Evolutionary conservation across 2,329 filamentous ascomycete genomes (phyloP), one percentile per base, ranked within the genome.

Genomic region (Mollisia scopiformis): DNA sequence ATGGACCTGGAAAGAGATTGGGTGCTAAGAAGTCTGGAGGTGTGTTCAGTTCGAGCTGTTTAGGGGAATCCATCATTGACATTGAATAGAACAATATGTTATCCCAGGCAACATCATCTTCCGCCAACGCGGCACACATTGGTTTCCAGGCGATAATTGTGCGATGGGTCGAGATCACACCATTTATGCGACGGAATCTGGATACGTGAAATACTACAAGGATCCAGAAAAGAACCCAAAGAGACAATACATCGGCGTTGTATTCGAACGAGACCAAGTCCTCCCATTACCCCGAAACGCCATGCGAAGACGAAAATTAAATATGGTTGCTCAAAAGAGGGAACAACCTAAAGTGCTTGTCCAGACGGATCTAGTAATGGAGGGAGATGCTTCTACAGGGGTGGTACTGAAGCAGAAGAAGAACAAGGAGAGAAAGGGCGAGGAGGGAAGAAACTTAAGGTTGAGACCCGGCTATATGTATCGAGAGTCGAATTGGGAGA

Each of bases 81-180:
- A 25, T n/a, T 7, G 57, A 52, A 35, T 73, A 93, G 90, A 94
- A 75, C 90, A 97, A 80, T 96, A 89, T 76, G 95, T 99, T 35
- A 90, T 97, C 61, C 90, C 93, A 4, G 95, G 95, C 57, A 98
- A 97, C 81, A 99, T 99, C 77, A 91, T 99, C 78, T 99, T 95
- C 85, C 93, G 92, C 75, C 95, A 99, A 78, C 89, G 94, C 72
- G 95, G 95, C 70, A 96, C 95, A 3, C 86, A 88, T 72, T 99
- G 95, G 95, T 94, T 89, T 75, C 90, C 95, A 1, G 95, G 95
- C 71, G 95, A 98, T 75, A 98, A 99, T 79, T 92, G 91, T 76
- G 91, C 88, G 71, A 94, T 98, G 82, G 95, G 95, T 54, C 90
- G 95, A 63, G 93, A 99, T 76, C 95, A 98, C 81, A 98, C 94